Base-by-base conservation (phyloP, 2,329 filamentous ascomycete species). In the Talaromyces islandicus region DNA sequence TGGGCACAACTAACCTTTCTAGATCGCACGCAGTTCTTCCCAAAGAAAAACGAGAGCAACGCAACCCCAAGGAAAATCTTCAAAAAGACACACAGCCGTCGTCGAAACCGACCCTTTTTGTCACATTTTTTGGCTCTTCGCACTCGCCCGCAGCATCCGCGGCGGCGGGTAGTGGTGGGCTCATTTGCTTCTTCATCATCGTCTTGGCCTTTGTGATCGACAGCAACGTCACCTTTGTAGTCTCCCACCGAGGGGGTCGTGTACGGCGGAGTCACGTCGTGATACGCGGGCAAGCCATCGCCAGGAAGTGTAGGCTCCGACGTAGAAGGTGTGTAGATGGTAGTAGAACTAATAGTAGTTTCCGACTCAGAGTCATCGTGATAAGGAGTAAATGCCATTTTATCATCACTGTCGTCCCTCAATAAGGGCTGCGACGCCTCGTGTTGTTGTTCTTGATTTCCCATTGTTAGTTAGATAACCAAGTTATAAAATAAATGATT, bases 81-180 rank as follows among this genome's bases (percentile, higher is more conserved):
- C 7, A 58, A 25, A 14, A 61, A 58, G 9, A 58, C n/a, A 7
- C 17, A 51, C 32, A 58, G 29, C 27, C 56, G 55, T 57, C 55
- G 32, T 14, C 56, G 43, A 30, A 57, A 4, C 21, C 59, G 35
- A n/a, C 52, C 38, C 30, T 58, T 58, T 51, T 32, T 54, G 24
- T 60, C 59, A 21, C 19, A 21, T 14, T 38, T 27, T 19, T 51
- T 24, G 14, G 56, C 51, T 25, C 25, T 24, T 10, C 55, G 17
- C 9, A 14, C n/a, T 52, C 46, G 41, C 24, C 43, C 43, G 29
- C 54, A 24, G 35, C 59, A 61, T 7, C 59, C 35, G 4, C 59
- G 55, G 43, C 43, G 43, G n/a, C 43, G n/a, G 43, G 7, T 2
- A 1, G 3, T 2, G 6, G 3, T 17, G 38, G 38, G 38, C 5